These are phyloP conservation scores for Sequoiadendron giganteum DNA, from an alignment of 75 land plant species.

Conservation along the genomic window DNA sequence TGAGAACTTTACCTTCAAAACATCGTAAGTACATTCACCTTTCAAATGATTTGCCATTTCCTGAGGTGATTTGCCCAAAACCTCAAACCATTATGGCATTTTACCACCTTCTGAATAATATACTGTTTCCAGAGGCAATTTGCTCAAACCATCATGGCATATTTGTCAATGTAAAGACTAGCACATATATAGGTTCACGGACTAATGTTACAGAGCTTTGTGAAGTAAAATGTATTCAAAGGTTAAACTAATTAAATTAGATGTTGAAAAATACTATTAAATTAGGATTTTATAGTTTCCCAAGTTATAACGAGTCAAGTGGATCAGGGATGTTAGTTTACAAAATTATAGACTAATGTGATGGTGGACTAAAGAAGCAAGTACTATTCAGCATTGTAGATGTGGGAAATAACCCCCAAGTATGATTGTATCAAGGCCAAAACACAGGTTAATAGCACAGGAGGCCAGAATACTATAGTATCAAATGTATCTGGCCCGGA, in stretches of 20 bases:
- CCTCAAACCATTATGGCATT: not conserved
- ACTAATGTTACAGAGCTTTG: not conserved
- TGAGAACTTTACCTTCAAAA: constrained; percentile 89
- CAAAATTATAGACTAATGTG: not conserved
- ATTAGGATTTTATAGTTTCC: not conserved
- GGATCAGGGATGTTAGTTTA: not conserved
- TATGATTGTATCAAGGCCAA: not conserved
- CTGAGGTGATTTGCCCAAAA: constrained; percentile 6
- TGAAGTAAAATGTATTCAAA: not conserved
- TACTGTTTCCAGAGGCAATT: not conserved
- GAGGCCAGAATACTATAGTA: not conserved
- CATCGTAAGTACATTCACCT: constrained; percentile 44
- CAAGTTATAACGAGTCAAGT: not conserved
- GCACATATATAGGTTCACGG: not conserved
- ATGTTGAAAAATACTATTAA: not conserved
- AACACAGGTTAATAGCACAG: not conserved
- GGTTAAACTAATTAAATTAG: not conserved
- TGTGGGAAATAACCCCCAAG: not conserved
- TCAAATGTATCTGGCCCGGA: not conserved
- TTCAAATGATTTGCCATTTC: not conserved
- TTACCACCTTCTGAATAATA: not conserved
- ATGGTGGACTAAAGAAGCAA: not conserved
- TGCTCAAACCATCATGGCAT: not conserved
- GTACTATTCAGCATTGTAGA: not conserved
- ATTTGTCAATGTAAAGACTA: not conserved